Conservation (phyloP, 345 rosid species). For the Pistacia integerrima region DNA sequence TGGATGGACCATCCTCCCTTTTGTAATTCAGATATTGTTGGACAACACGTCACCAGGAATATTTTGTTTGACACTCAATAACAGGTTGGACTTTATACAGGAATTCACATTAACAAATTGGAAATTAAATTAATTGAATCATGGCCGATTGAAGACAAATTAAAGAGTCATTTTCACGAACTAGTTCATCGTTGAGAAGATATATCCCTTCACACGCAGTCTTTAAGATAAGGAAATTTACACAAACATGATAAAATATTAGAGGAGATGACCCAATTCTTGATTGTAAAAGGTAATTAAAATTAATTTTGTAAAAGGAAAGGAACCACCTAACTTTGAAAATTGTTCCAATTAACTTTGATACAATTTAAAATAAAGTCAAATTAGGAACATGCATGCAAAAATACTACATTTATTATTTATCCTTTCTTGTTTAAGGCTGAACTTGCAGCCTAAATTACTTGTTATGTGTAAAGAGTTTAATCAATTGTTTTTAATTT, state of each 20-base stretch:
- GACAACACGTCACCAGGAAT: neutral
- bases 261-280: neutral
- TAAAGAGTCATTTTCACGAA: constrained; percentile 3
- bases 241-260: neutral
- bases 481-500: too few species aligned
- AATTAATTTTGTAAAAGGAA: neutral
- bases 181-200: neutral
- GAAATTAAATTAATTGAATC: neutral
- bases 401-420: too few species aligned
- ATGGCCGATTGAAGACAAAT: constrained; percentile 18
- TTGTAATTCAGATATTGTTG: neutral
- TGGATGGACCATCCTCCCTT: neutral
- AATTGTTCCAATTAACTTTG: neutral
- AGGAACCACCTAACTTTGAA: neutral
- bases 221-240: constrained; percentile 7
- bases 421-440: too few species aligned
- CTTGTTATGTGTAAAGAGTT: too few species aligned
- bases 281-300: neutral
- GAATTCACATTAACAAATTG: neutral
- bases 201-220: constrained; percentile 1
- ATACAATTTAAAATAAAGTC: too few species aligned
- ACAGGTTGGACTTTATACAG: neutral
- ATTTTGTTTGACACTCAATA: neutral
- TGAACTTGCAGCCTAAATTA: too few species aligned
- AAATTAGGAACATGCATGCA: too few species aligned